Evolutionary conservation across 2,329 filamentous ascomycete species (phyloP).

Genomic region (Aplosporella prunicola): DNA sequence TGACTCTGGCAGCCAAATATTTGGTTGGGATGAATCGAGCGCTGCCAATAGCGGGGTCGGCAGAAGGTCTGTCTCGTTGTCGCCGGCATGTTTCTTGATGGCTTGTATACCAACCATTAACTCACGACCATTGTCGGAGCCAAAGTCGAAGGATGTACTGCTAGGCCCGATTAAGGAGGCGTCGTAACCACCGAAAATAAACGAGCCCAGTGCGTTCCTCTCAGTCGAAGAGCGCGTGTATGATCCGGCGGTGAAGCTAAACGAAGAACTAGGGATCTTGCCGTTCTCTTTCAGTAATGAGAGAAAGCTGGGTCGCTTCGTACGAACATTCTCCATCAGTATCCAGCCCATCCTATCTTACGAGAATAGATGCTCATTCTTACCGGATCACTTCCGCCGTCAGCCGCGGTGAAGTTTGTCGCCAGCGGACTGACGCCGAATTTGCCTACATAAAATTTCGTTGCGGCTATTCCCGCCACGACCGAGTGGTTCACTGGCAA

Average conservation of each 20-base stretch:
- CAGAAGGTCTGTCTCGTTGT: neutral
- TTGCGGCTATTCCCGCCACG: slow-evolving; percentile 25
- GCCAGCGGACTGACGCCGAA: slow-evolving; percentile 29
- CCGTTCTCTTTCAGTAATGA: neutral
- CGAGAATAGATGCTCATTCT: too few species aligned
- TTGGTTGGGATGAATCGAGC: slow-evolving; percentile 1
- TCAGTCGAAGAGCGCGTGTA: neutral
- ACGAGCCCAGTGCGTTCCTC: neutral
- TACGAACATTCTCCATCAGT: too few species aligned
- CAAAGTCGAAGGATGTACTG: slow-evolving; percentile 15
- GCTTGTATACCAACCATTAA: slow-evolving; percentile 4
- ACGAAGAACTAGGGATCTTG: slow-evolving; percentile 1
- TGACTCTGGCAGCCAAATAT: slow-evolving; percentile 18
- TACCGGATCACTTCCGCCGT: slow-evolving; percentile 15
- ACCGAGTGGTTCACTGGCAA: slow-evolving; percentile 24
- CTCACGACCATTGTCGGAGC: neutral
- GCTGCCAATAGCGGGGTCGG: neutral
- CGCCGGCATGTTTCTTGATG: neutral
- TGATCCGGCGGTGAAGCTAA: slow-evolving; percentile 5
- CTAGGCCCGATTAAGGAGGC: slow-evolving; percentile 25
- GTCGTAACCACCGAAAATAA: slow-evolving; percentile 36
- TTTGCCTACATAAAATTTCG: slow-evolving; percentile 29
- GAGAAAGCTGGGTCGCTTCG: slow-evolving; percentile 3
- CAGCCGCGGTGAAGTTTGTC: slow-evolving; percentile 30
- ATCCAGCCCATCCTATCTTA: too few species aligned